Evolutionary conservation across 1,284 basidiomycete genomes (phyloP).

Genomic region (Boletus sp.): DNA sequence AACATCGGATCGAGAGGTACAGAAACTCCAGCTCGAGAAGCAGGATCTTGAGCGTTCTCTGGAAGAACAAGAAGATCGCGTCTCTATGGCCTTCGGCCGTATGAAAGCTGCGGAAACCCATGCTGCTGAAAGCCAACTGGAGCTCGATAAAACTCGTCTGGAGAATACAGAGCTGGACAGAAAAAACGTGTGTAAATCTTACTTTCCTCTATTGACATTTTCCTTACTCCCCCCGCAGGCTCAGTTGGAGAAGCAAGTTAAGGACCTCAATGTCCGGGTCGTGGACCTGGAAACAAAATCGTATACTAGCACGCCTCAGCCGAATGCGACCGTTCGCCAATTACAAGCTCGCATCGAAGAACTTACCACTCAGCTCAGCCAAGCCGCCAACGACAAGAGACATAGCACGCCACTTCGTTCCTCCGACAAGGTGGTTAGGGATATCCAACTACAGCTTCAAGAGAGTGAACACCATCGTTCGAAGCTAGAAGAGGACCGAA

Average conservation of each 20-base stretch:
- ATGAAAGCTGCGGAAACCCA: conserved; percentile 79
- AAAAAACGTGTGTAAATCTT: conserved; percentile 58
- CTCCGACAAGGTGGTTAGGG: conserved; percentile 53
- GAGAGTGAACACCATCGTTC: conserved; percentile 61
- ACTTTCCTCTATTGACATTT: background rate
- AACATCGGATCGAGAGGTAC: conserved; percentile 71
- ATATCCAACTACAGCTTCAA: conserved; percentile 51
- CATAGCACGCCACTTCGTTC: conserved; percentile 49
- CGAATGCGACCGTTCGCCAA: conserved; percentile 52
- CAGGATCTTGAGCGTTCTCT: conserved; percentile 77
- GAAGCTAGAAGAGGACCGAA: conserved; percentile 65
- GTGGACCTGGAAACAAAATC: conserved; percentile 81
- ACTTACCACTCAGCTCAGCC: conserved; percentile 59
- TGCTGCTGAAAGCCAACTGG: conserved; percentile 71
- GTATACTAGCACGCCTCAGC: conserved; percentile 62
- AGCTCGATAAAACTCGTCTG: conserved; percentile 69
- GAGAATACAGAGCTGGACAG: conserved; percentile 79
- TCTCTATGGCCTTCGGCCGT: conserved; percentile 67
- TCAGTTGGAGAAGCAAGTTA: conserved; percentile 77
- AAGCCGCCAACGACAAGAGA: conserved; percentile 48
- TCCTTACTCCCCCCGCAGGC: conserved; percentile 47
- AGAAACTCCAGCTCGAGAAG: conserved; percentile 73
- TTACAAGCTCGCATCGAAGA: conserved; percentile 72
- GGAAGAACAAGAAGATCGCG: conserved; percentile 76
- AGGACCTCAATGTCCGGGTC: conserved; percentile 76